These are phyloP conservation scores for Paraconiothyrium sp. DNA, from an alignment of 2,329 filamentous ascomycete genomes.

Conservation along the genomic window DNA sequence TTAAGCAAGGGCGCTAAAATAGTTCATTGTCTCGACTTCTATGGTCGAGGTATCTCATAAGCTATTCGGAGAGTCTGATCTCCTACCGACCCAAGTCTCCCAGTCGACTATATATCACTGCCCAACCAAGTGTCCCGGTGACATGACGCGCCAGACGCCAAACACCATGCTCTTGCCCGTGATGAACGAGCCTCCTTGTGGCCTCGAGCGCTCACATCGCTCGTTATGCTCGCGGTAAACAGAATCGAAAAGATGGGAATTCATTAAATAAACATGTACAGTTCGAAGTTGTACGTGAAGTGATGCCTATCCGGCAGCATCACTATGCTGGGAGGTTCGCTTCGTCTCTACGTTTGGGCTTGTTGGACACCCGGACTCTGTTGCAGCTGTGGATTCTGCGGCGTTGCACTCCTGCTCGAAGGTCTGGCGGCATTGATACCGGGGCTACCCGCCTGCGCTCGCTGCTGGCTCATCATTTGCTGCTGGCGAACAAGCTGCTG, in stretches of 20 bases:
- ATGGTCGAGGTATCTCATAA: not conserved
- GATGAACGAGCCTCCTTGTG: not conserved
- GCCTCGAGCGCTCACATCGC: conserved; percentile 1
- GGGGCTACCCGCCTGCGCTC: conserved; percentile 43
- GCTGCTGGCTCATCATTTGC: conserved; percentile 48
- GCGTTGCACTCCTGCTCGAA: conserved; percentile 50
- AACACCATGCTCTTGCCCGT: conserved; percentile 2
- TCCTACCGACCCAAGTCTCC: not conserved
- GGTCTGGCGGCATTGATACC: conserved; percentile 39
- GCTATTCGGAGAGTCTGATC: conserved; percentile 1
- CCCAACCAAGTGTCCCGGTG: not conserved
- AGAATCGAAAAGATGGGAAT: conserved; percentile 3
- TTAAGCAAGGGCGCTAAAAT: not conserved
- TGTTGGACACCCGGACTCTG: conserved; percentile 40
- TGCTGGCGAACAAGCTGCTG: conserved; percentile 50
- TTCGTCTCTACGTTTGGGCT: conserved; percentile 33
- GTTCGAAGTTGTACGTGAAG: conserved; percentile 9
- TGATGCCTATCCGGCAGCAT: conserved; percentile 16
- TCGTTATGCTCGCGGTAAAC: conserved; percentile 3
- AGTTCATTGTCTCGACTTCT: conserved; percentile 2
- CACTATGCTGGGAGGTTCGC: not conserved
- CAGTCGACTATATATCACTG: not conserved
- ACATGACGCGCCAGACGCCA: not conserved
- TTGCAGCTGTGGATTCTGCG: conserved; percentile 47
- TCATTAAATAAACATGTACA: conserved; percentile 17